Base-by-base conservation (phyloP, 306 rosid genomes). In the Vigna nakashimae region DNA sequence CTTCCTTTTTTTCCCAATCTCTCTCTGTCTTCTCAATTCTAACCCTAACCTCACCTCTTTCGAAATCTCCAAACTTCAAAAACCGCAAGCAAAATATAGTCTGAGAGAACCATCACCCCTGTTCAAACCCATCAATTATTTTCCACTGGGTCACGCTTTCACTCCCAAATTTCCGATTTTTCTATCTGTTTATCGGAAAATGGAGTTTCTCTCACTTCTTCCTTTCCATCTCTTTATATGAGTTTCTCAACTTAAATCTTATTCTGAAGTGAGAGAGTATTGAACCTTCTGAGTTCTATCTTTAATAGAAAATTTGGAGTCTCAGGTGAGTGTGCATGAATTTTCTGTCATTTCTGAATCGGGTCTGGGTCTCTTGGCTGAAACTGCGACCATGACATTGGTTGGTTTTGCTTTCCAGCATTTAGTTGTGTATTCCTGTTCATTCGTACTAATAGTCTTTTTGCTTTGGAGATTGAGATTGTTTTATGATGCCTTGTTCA, bases 241-340 rank as follows among this genome's bases (percentile, higher is more conserved):
- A 5, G 75, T 56, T 71, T 77, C 65, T 65, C 71, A 4, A 65
- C 79, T 71, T 56, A 69, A 56, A 49, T 42, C 2, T 20, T 14
- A 26, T n/a, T 46, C 42, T 18, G 11, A 53, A 24, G 53, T 28
- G 55, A n/a, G 66, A 64, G 52, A 43, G 69, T 22, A 34, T 20
- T n/a, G 36, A 52, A 57, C 40, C 49, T 32, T 76, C 18, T 45
- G 12, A 45, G 15, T 45, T 45, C 16, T 51, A 30, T 15, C 55
- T 51, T 51, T 20, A 36, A 53, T 65, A 52, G 18, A 14, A 50
- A 51, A 8, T 22, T 63, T 65, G n/a, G 65, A 65, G n/a, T 77
- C 67, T 75, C 69, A 78, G 79, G 91, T 73, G 67, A 82, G 90
- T 80, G 60, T 81, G 24, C 28, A 67, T 58, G 64, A 76, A 55